These are phyloP conservation scores for Cryptococcus maquisensis DNA, from an alignment of 1,284 basidiomycete genomes.

Conservation along the genomic window DNA sequence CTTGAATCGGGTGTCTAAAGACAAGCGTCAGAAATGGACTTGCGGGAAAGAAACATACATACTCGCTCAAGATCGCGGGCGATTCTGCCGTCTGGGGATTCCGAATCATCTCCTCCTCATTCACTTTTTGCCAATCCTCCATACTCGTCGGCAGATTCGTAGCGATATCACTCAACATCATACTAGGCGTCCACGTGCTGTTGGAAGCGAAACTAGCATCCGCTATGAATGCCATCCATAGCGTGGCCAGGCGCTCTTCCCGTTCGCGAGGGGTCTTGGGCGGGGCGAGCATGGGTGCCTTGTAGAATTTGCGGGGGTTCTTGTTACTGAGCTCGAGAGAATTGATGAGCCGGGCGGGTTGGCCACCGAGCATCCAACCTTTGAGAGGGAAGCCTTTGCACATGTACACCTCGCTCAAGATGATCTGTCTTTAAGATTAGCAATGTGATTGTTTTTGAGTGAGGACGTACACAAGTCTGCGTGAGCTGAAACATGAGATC, in stretches of 20 bases:
- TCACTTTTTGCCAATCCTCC: slow-evolving; percentile 23
- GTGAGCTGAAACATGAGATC: slow-evolving; percentile 32
- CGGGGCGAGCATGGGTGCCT: slow-evolving; percentile 26
- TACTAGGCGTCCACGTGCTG: slow-evolving; percentile 26
- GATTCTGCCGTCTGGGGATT: slow-evolving; percentile 36
- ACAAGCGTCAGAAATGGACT: slow-evolving; percentile 2
- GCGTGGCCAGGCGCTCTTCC: slow-evolving; percentile 36
- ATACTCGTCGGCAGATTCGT: slow-evolving; percentile 27
- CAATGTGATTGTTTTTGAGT: background rate
- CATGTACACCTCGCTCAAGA: slow-evolving; percentile 33
- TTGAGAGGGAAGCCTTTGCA: slow-evolving; percentile 33
- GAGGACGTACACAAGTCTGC: slow-evolving; percentile 30
- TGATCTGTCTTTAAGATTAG: slow-evolving; percentile 14
- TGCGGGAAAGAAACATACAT: slow-evolving; percentile 1
- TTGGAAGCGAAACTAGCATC: slow-evolving; percentile 35
- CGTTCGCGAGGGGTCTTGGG: slow-evolving; percentile 24
- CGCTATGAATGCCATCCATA: slow-evolving; percentile 35
- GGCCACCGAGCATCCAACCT: slow-evolving; percentile 31
- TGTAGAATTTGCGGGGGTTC: slow-evolving; percentile 20
- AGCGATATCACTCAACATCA: slow-evolving; percentile 24
- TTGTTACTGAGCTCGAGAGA: slow-evolving; percentile 33
- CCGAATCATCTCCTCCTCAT: slow-evolving; percentile 10
- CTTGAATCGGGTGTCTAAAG: slow-evolving; percentile 33
- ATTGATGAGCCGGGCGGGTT: slow-evolving; percentile 30
- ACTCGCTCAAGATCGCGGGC: slow-evolving; percentile 24